These are phyloP conservation scores for Colletotrichum kahawae DNA, from an alignment of 2,329 filamentous ascomycete species.

Conservation along the genomic window DNA sequence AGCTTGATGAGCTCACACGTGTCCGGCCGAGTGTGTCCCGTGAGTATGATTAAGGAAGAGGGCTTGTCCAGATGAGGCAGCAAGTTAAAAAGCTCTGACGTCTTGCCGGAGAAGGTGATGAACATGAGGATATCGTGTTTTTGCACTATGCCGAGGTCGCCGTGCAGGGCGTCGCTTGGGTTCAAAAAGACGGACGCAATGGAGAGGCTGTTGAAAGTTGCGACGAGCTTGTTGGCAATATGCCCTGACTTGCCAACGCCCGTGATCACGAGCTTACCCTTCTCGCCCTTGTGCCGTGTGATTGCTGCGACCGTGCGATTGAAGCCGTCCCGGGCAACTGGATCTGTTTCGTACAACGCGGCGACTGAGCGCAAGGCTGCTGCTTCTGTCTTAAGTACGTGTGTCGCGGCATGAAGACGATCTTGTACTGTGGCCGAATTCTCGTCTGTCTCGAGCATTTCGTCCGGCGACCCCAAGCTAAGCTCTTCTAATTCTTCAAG, in stretches of 20 bases:
- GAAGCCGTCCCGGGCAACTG: constrained; percentile 71
- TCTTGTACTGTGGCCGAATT: constrained; percentile 27
- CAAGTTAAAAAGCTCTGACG: constrained; percentile 78
- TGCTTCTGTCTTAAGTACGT: constrained; percentile 88
- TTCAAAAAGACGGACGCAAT: constrained; percentile 84
- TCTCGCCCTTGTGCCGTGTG: constrained; percentile 60
- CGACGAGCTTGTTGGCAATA: constrained; percentile 87
- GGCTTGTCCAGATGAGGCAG: constrained; percentile 75
- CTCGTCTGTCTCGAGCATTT: constrained; percentile 26
- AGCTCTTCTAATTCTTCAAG: constrained; percentile 20
- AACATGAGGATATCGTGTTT: constrained; percentile 80
- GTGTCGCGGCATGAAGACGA: constrained; percentile 69
- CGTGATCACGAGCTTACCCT: constrained; percentile 81
- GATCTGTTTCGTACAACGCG: constrained; percentile 74
- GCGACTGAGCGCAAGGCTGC: constrained; percentile 78
- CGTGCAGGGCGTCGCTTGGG: constrained; percentile 89
- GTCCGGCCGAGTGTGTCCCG: constrained; percentile 69
- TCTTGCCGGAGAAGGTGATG: constrained; percentile 90
- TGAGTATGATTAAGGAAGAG: constrained; percentile 78
- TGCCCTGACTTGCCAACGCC: constrained; percentile 94
- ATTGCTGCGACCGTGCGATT: constrained; percentile 74
- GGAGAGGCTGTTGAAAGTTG: constrained; percentile 90
- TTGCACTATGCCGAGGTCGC: constrained; percentile 83
- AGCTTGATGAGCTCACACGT: constrained; percentile 72
- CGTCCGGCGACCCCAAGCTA: constrained; percentile 17